Conservation (phyloP, 1,284 basidiomycete genomes). For the Stygiomarasmius scandens region DNA sequence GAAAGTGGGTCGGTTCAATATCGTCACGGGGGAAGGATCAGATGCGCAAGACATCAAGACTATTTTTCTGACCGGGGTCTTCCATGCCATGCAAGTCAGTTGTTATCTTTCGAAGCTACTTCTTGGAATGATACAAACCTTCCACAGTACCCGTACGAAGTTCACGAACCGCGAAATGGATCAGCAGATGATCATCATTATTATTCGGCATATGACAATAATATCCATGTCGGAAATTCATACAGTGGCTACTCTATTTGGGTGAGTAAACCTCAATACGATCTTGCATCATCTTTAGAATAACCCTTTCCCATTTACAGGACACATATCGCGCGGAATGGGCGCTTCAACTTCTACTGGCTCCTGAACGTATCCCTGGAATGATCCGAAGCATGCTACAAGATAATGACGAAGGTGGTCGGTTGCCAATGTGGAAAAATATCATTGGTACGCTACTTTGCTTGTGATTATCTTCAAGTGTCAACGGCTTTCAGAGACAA, state of each 20-base stretch:
- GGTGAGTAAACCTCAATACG: slow-evolving; percentile 41
- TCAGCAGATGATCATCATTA: slow-evolving; percentile 48
- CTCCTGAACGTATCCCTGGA: slow-evolving; percentile 72
- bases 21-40: slow-evolving; percentile 43
- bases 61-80: slow-evolving; percentile 71
- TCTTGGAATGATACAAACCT: slow-evolving; percentile 13
- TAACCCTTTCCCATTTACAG: slow-evolving; percentile 31
- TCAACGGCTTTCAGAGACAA: slow-evolving; percentile 51
- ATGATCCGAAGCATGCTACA: slow-evolving; percentile 84
- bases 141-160: slow-evolving; percentile 77
- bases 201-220: slow-evolving; percentile 77
- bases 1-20: slow-evolving; percentile 65
- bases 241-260: slow-evolving; percentile 87
- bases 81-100: slow-evolving; percentile 66
- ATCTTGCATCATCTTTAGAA: not conserved
- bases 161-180: slow-evolving; percentile 49
- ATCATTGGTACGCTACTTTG: slow-evolving; percentile 57
- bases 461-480: not conserved
- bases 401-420: slow-evolving; percentile 78
- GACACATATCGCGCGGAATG: slow-evolving; percentile 82
- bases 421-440: slow-evolving; percentile 92
- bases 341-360: slow-evolving; percentile 78
- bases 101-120: slow-evolving; percentile 2
- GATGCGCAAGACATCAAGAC: slow-evolving; percentile 54
- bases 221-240: slow-evolving; percentile 62